Conservation (phyloP, 2,329 filamentous ascomycete species). For the Botryosphaeria dothidea region DNA sequence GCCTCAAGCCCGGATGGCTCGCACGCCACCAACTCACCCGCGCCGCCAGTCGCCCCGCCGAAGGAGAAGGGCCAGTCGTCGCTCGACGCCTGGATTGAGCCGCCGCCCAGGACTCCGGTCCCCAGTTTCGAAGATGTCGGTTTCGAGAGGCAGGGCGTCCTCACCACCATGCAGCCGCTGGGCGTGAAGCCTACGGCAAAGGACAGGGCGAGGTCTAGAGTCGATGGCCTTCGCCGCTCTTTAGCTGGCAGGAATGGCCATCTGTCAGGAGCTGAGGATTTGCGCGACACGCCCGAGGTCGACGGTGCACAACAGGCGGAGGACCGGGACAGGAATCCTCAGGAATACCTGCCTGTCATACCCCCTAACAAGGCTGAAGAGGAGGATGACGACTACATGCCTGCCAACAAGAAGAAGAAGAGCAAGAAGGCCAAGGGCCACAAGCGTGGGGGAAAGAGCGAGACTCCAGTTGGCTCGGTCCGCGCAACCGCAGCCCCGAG, state of each 20-base stretch:
- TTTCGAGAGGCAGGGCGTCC: constrained; percentile 71
- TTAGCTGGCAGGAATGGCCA: constrained; percentile 44
- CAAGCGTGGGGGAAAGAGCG: constrained; percentile 11
- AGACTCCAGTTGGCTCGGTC: constrained; percentile 13
- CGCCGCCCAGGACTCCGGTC: constrained; percentile 52
- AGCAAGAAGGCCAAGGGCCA: constrained; percentile 7
- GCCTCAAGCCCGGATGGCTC: constrained; percentile 10
- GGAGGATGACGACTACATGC: constrained; percentile 49
- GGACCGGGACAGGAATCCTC: constrained; percentile 21
- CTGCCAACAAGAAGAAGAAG: constrained; percentile 36
- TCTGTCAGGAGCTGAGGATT: constrained; percentile 39
- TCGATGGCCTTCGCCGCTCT: constrained; percentile 44
- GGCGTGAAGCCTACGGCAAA: constrained; percentile 68
- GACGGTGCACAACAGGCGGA: constrained; percentile 34
- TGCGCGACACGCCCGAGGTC: constrained; percentile 47
- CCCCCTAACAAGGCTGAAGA: constrained; percentile 43
- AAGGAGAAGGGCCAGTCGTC: constrained; percentile 39
- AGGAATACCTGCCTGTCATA: constrained; percentile 35
- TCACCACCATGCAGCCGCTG: constrained; percentile 81
- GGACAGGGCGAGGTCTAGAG: constrained; percentile 57
- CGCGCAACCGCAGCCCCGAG: constrained; percentile 3
- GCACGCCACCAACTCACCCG: constrained; percentile 29
- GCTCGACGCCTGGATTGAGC: constrained; percentile 58
- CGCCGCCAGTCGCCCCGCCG: constrained; percentile 24
- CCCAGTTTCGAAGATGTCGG: constrained; percentile 79